A percentile compares a stretch with the other conserved stretches of the same genome.
Conservation (phyloP, 257 asterid species). For the Salvia miltiorrhiza region DNA sequence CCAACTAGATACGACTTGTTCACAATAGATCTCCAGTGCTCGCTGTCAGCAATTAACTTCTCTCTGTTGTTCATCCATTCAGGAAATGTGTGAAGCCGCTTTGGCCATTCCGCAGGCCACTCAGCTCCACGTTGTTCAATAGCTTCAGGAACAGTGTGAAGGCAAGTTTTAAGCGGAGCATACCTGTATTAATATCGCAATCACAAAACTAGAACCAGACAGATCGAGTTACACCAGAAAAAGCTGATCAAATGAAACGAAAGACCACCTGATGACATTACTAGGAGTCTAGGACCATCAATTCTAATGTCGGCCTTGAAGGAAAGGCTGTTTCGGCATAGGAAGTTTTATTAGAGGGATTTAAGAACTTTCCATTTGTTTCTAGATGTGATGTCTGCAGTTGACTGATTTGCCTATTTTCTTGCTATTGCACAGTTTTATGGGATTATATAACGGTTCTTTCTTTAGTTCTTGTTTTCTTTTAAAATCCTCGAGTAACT, state of each 20-base stretch:
- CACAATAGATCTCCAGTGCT: slow-evolving; percentile 79
- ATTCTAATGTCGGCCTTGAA: no score
- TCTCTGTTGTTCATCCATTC: slow-evolving; percentile 81
- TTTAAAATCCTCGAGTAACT: neutral
- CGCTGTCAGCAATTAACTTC: slow-evolving; percentile 61
- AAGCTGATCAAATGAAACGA: no score
- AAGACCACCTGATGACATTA: no score
- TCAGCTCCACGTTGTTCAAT: slow-evolving; percentile 92
- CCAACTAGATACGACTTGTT: slow-evolving; percentile 77
- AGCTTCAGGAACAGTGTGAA: slow-evolving; percentile 69
- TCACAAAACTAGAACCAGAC: slow-evolving; percentile 14
- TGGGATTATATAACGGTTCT: neutral
- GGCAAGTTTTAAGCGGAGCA: slow-evolving; percentile 56
- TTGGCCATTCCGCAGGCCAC: slow-evolving; percentile 98
- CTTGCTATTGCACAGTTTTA: neutral
- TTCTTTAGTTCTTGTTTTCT: neutral
- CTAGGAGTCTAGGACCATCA: no score
- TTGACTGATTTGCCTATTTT: neutral
- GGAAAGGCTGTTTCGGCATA: no score
- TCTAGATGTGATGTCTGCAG: neutral
- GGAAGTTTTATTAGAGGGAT: no score
- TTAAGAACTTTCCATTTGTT: neutral
- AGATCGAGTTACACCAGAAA: no score
- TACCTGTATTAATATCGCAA: slow-evolving; percentile 44
- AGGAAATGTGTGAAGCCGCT: slow-evolving; percentile 78